Evolutionary conservation across 192 early-diverging fungal species (phyloP), one percentile per base, ranked within the genome.

Genomic region (Mortierella antarctica): DNA sequence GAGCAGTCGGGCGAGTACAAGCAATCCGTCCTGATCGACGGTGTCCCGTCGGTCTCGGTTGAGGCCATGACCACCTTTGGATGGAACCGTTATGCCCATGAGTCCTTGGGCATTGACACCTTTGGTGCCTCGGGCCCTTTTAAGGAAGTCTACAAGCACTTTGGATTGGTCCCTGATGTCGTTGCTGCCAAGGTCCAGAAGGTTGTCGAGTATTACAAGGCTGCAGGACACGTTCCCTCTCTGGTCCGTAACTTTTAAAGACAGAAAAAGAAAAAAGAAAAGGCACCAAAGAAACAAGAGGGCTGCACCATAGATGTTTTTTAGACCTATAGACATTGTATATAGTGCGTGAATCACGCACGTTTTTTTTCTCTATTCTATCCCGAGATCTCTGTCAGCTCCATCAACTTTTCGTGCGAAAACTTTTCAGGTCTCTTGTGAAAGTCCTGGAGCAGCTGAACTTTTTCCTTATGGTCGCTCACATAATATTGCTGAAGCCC

Each of bases 11-110:
- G 85, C 52, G 92, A 89, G 47, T 99, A 99, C 89, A 86, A 88
- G 67, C 85, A 90, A 45, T 82, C 83, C n/a, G 96, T 99, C 48
- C 89, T 99, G 63, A 87, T 90, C 2, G 85, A 87, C 13, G 94
- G 95, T 31, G 85, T 97, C 57, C 96, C 97, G 9, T 87, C 93
- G 18, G 84, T 98, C 57, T 93, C 91, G 70, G 91, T 97, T 56
- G 97, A 99, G 88, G 96, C 95, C 13, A 88, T 96, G 82, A 78
- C 87, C 65, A 95, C 94, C 67, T 93, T 95, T 76, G 93, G 95
- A 42, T 99, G 97, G 97, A 86, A 89, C 83, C 95, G 94, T 83
- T 98, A 95, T 71, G 92, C 96, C 45, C 97, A 98, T 84, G 89
- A 87, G 46, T 88, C 91, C 17, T 79, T 97, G 59, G 96, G 96